Base-by-base conservation (phyloP, 148 eudicot species). In the Cornus controversa region DNA sequence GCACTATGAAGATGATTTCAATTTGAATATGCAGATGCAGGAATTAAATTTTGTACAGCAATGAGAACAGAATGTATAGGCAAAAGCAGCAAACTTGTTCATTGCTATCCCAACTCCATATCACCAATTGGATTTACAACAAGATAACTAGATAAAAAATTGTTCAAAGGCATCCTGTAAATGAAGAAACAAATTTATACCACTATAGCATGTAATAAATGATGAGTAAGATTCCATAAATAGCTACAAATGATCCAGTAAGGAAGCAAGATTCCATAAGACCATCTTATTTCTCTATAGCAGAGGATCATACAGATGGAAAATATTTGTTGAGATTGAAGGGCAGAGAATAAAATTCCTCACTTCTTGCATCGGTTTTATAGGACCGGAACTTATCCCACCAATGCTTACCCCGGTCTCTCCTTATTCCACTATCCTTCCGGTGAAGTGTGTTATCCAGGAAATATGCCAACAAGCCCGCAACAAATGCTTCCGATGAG, bases 401-500 rank as follows among this genome's bases (percentile, higher is more conserved):
- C 98, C 98, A 94, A 23, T 90, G 97, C 77, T 92, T 91, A 16
- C 98, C 98, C 79, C 97, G 80, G 73, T 94, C 98, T 80, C 89
- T 90, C 74, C 96, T 89, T 64, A 85, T 69, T 5, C 81, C 23
- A 28, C 78, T 23, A 13, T 90, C 97, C 54, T 76, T 93, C 67
- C 82, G 81, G 81, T 90, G 90, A 26, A 94, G 63, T 10, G 98
- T 94, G 90, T 92, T 94, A 89, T 94, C 98, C 64, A 94, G 81
- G 86, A 94, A 94, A 72, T 88, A 92, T 29, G 92, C 98, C 72
- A 94, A 80, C n/a, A 94, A 37, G 2, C 90, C 94, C 0, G 97
- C 98, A 15, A 94, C 98, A 86, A 94, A 94, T 18, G 97, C 92
- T 80, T 92, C 93, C 37, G 98, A 94, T 8, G 98, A 90, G 86